phyloP scores from a whole-genome alignment of 257 asterid species.

The Catharanthus roseus region DNA sequence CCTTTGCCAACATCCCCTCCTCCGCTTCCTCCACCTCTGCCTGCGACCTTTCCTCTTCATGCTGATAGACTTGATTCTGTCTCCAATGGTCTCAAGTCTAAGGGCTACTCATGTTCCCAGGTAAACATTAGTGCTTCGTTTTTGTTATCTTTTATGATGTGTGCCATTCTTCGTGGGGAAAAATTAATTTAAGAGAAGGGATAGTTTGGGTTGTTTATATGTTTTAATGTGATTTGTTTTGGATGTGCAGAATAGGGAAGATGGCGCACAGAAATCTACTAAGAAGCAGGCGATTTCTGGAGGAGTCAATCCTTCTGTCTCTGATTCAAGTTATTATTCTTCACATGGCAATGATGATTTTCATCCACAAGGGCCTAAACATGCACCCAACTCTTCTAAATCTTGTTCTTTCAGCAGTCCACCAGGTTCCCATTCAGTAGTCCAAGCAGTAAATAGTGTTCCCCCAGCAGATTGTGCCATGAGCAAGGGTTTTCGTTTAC shows the following conservation, averaged over 20 bases:
- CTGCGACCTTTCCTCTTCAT: conserved; percentile 28
- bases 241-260: conserved; percentile 43
- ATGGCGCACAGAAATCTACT: conserved; percentile 31
- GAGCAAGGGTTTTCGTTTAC: conserved; percentile 61
- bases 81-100: conserved; percentile 31
- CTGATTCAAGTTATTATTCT: conserved; percentile 40
- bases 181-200: not conserved
- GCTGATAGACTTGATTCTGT: conserved; percentile 33
- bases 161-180: not conserved
- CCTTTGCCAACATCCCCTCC: conserved; percentile 41
- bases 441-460: conserved; percentile 33
- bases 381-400: conserved; percentile 31
- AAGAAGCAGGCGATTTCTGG: conserved; percentile 33
- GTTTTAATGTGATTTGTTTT: conserved; percentile 10
- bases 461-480: conserved; percentile 41
- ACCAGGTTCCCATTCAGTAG: conserved; percentile 33
- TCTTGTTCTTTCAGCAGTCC: conserved; percentile 37
- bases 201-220: not conserved
- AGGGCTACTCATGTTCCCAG: conserved; percentile 44
- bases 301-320: conserved; percentile 27
- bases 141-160: conserved; percentile 5
- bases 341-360: conserved; percentile 39
- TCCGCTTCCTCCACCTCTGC: conserved; percentile 19
- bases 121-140: conserved; percentile 24
- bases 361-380: conserved; percentile 42